These are phyloP conservation scores for Eremochloa ophiuroides DNA, from an alignment of 176 grass and related monocot genomes.

Conservation along the genomic window DNA sequence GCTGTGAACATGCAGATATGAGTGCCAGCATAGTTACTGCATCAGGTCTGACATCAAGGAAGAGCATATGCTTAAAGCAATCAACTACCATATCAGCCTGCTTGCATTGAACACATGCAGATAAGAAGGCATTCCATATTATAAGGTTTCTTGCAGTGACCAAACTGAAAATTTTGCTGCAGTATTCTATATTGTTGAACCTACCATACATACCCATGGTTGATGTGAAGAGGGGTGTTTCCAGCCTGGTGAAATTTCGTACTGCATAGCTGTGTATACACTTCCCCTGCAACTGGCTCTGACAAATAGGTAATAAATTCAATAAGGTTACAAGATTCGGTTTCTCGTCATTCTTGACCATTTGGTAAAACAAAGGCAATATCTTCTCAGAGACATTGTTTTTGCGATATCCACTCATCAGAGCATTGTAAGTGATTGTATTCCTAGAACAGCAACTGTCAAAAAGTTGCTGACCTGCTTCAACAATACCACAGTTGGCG, in stretches of 20 bases:
- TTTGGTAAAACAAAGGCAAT: slow-evolving; percentile 47
- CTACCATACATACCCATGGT: slow-evolving; percentile 61
- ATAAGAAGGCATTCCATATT: slow-evolving; percentile 58
- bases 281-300: slow-evolving; percentile 50
- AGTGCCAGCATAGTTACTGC: slow-evolving; percentile 53
- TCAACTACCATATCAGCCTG: slow-evolving; percentile 38
- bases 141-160: slow-evolving; percentile 47
- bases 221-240: slow-evolving; percentile 45
- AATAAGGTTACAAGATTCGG: slow-evolving; percentile 54
- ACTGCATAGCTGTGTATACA: slow-evolving; percentile 54
- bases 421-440: slow-evolving; percentile 52
- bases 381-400: slow-evolving; percentile 34
- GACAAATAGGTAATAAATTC: slow-evolving; percentile 55
- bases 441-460: slow-evolving; percentile 27
- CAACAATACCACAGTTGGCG: slow-evolving; percentile 49
- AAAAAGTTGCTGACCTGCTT: slow-evolving; percentile 46
- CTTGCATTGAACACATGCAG: slow-evolving; percentile 53
- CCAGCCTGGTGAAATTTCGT: slow-evolving; percentile 42
- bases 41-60: slow-evolving; percentile 40
- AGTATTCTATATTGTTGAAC: slow-evolving; percentile 56
- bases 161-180: slow-evolving; percentile 41
- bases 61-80: slow-evolving; percentile 47
- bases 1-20: slow-evolving; percentile 50
- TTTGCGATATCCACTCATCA: slow-evolving; percentile 74
- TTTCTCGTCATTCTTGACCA: slow-evolving; percentile 36